Percentiles rank a stretch among this genome's conserved stretches.
Evolutionary conservation across 768 basidiomycete species (phyloP).

Genomic region (Phaeotremella fagi): DNA sequence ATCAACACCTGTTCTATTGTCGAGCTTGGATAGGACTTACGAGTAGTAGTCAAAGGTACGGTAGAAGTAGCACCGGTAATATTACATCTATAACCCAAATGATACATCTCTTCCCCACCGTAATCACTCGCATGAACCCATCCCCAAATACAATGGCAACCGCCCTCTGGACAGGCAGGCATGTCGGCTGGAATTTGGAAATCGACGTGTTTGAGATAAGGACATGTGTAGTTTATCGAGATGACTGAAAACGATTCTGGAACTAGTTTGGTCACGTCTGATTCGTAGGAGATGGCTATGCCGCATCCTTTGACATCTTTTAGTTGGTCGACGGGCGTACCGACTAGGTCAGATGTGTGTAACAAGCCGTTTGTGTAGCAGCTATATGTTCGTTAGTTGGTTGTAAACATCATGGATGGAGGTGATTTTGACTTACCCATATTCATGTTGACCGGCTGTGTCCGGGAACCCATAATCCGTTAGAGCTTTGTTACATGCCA

Average conservation of each 20-base stretch:
- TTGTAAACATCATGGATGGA: too few species aligned
- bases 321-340: constrained; percentile 18
- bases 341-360: constrained; percentile 41
- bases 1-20: too few species aligned
- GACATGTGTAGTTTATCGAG: constrained; percentile 32
- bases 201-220: constrained; percentile 43
- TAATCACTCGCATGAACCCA: constrained; percentile 42
- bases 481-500: constrained; percentile 37
- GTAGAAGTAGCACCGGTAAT: constrained; percentile 38
- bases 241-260: constrained; percentile 42
- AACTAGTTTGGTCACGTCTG: constrained; percentile 29
- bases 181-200: constrained; percentile 45
- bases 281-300: constrained; percentile 38
- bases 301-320: constrained; percentile 41
- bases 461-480: constrained; percentile 35
- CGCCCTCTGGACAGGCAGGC: constrained; percentile 44
- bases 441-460: too few species aligned
- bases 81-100: constrained; percentile 40
- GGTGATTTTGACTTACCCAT: too few species aligned
- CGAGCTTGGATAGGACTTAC: too few species aligned
- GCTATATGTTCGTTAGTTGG: too few species aligned
- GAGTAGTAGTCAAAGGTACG: constrained; percentile 25
- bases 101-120: constrained; percentile 39
- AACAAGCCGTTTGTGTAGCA: too few species aligned
- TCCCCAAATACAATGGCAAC: constrained; percentile 44